Conservation (phyloP, 1,284 basidiomycete species). For the Pseudozyma pruni region DNA sequence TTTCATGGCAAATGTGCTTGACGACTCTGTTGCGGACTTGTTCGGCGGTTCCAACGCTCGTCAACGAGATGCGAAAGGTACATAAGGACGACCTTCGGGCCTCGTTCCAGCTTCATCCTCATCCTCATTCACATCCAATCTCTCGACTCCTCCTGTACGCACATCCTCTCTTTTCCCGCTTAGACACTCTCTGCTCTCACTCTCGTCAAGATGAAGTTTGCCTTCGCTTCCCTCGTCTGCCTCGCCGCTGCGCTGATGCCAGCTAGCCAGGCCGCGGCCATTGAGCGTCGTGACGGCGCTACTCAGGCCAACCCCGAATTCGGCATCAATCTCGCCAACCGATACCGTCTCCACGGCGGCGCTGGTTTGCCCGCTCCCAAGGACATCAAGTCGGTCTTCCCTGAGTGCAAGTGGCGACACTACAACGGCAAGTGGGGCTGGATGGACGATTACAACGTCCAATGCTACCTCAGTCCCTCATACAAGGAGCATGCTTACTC, state of each 20-base stretch:
- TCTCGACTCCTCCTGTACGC: too few species aligned
- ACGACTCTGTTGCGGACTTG: too few species aligned
- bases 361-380: slow-evolving; percentile 14
- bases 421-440: slow-evolving; percentile 6
- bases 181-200: neutral
- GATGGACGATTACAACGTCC: slow-evolving; percentile 31
- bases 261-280: slow-evolving; percentile 16
- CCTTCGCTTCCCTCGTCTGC: slow-evolving; percentile 21
- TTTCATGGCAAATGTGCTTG: too few species aligned
- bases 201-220: slow-evolving; percentile 34
- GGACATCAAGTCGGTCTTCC: slow-evolving; percentile 15
- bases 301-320: slow-evolving; percentile 12
- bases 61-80: too few species aligned
- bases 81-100: too few species aligned
- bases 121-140: too few species aligned
- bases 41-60: too few species aligned
- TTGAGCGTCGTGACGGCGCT: slow-evolving; percentile 18
- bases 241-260: slow-evolving; percentile 35
- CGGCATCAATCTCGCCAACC: slow-evolving; percentile 10
- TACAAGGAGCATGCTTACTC: slow-evolving; percentile 40
- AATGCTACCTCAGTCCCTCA: slow-evolving; percentile 35
- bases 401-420: slow-evolving; percentile 28
- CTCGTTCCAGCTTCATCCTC: too few species aligned
- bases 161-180: neutral
- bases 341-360: slow-evolving; percentile 13